A percentile compares a stretch with the other conserved stretches of the same genome.
Conservation (phyloP, 2,329 filamentous ascomycete species). For the Penicillium glabrum region DNA sequence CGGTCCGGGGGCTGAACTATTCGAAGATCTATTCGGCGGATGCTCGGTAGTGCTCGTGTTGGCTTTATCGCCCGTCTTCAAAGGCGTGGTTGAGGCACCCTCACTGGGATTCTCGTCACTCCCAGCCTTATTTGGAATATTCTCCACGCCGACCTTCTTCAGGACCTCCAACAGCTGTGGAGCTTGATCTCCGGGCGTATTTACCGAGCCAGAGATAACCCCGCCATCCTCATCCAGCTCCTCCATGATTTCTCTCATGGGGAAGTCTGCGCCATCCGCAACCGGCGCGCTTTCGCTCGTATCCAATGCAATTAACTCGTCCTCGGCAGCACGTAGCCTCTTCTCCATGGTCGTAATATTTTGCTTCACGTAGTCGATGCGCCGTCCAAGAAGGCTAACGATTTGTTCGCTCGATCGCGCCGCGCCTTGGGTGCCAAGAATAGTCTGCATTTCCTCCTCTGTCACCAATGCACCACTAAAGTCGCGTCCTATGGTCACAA, state of each 20-base stretch:
- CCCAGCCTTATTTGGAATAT: conserved; percentile 36
- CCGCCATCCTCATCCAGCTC: conserved; percentile 89
- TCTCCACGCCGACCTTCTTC: conserved; percentile 70
- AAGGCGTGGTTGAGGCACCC: background rate
- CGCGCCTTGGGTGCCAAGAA: conserved; percentile 49
- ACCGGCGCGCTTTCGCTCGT: conserved; percentile 59
- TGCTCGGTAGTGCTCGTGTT: background rate
- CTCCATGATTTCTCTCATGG: conserved; percentile 88
- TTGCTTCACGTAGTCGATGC: conserved; percentile 85
- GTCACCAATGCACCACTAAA: conserved; percentile 46
- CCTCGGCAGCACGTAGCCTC: conserved; percentile 66
- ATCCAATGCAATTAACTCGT: conserved; percentile 63
- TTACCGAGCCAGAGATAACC: conserved; percentile 67
- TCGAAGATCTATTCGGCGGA: background rate
- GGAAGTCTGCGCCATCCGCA: conserved; percentile 66
- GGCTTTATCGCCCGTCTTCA: background rate
- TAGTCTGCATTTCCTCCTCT: conserved; percentile 55
- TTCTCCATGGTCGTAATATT: conserved; percentile 76
- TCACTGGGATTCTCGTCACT: conserved; percentile 14
- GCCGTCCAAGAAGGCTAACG: conserved; percentile 65
- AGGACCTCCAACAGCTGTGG: conserved; percentile 70
- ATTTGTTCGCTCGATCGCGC: conserved; percentile 63
- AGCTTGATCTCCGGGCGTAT: conserved; percentile 66
- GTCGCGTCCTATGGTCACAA: conserved; percentile 50
- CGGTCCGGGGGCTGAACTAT: background rate